These are phyloP conservation scores for Fistulinella prunicolor DNA, from an alignment of 768 basidiomycete species.

Conservation along the genomic window DNA sequence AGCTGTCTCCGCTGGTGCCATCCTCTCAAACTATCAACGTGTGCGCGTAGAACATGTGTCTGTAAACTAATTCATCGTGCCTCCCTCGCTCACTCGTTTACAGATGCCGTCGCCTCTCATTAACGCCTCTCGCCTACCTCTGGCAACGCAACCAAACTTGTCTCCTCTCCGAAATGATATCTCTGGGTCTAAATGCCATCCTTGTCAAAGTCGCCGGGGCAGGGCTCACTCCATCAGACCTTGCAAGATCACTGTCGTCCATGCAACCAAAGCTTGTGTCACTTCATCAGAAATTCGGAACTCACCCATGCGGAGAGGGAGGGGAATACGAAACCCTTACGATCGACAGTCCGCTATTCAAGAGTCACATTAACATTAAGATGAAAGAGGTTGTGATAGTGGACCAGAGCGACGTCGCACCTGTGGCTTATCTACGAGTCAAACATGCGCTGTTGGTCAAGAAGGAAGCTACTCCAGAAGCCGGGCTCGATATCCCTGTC, in stretches of 20 bases:
- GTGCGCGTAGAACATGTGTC: conserved; percentile 98
- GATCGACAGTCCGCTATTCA: conserved; percentile 86
- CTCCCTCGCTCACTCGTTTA: conserved; percentile 2
- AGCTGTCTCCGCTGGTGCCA: conserved; percentile 93
- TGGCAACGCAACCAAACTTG: conserved; percentile 94
- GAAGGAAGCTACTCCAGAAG: conserved; percentile 39
- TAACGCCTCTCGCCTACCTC: conserved; percentile 82
- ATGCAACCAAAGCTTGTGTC: conserved; percentile 72
- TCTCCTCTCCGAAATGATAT: conserved; percentile 84
- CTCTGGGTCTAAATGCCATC: conserved; percentile 71
- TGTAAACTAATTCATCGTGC: conserved; percentile 23
- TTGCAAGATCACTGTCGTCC: conserved; percentile 69
- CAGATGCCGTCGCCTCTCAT: conserved; percentile 76
- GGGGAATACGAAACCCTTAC: conserved; percentile 98
- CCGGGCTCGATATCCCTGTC: conserved; percentile 25
- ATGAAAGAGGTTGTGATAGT: conserved; percentile 73
- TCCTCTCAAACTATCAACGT: conserved; percentile 95
- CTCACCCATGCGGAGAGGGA: conserved; percentile 95
- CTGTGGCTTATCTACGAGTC: conserved; percentile 88
- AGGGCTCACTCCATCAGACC: conserved; percentile 72
- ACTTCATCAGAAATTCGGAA: conserved; percentile 78
- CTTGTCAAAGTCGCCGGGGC: conserved; percentile 97
- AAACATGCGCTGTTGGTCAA: conserved; percentile 60
- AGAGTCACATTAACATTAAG: conserved; percentile 64
- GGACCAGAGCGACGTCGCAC: conserved; percentile 78